These are phyloP conservation scores for Trichoderma sp. DNA, from an alignment of 2,329 filamentous ascomycete species.

Conservation along the genomic window DNA sequence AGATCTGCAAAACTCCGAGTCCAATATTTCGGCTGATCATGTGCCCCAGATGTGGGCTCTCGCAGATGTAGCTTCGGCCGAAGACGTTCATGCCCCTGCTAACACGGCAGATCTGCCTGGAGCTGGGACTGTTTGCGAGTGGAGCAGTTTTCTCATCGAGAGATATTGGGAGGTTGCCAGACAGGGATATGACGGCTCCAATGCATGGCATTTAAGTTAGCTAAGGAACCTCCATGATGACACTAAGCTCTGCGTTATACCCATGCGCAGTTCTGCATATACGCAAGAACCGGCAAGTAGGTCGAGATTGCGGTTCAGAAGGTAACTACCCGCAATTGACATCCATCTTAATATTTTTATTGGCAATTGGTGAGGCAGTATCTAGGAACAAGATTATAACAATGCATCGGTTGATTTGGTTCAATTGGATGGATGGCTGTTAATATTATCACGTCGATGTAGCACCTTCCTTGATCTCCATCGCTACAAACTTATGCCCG, in stretches of 20 bases:
- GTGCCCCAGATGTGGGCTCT: not conserved
- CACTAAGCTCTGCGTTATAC: not conserved
- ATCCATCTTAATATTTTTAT: not conserved
- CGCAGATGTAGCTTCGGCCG: not conserved
- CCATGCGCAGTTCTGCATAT: not conserved
- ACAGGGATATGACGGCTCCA: not conserved
- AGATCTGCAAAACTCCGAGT: not conserved
- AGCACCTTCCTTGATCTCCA: too few species aligned
- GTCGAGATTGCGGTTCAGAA: not conserved
- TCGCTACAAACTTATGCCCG: too few species aligned
- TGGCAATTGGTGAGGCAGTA: not conserved
- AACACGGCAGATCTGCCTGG: not conserved
- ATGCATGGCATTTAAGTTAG: not conserved
- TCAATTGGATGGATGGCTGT: too few species aligned
- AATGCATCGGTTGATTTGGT: too few species aligned
- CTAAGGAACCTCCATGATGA: not conserved
- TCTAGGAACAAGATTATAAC: too few species aligned
- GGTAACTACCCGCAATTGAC: not conserved
- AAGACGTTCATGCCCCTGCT: not conserved
- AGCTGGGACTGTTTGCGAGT: constrained; percentile 6
- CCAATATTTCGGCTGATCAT: not conserved
- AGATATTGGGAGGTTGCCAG: constrained; percentile 14
- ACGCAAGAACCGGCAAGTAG: not conserved
- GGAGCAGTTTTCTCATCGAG: constrained; percentile 8
- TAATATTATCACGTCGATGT: too few species aligned